Evolutionary conservation across 306 rosid genomes (phyloP), one percentile per base, ranked within the genome.

Genomic region (Prunus dulcis): DNA sequence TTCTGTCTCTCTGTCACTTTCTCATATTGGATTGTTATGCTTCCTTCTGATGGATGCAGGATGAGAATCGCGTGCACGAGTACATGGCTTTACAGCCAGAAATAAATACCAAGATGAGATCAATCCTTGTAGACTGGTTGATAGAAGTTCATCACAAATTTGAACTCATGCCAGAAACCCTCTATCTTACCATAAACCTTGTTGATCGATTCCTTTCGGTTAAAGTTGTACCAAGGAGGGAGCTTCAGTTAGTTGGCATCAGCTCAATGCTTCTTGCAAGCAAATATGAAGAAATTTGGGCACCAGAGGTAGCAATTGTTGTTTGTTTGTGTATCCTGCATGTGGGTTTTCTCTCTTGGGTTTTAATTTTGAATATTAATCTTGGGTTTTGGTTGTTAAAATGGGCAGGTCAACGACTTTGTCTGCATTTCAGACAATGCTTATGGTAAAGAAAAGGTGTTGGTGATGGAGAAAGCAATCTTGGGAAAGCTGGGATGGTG

Each of bases 251-350:
- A 14, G 89, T 95, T 67, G 98, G 97, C 27, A 89, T 95, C 49
- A 89, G 97, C 69, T 82, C 98, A 55, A 90, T 92, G 98, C 90
- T 92, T 38, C 72, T 95, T 22, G 98, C 98, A 12, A 80, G 92
- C 78, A 95, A 95, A 71, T 92, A 95, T 69, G 97, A 92, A 77
- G 98, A 95, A 82, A 86, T 95, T 20, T 95, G 97, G 97, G 93
- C 98, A 25, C 97, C 98, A 14, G 96, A 88, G 97, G 98, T 89
- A 64, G 17, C 34, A n/a, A 13, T 22, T 41, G 5, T 61, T 17
- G 27, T 62, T 58, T 41, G 20, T 52, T 22, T 49, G 61, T 45
- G 12, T 2, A 28, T 53, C n/a, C 19, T 51, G 45, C 56, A 53
- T 27, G 19, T 28, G 58, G 4, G 5, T 28, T 12, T 58, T 45